phyloP scores from a whole-genome alignment of 495 filamentous ascomycete genomes.

The Peziza echinospora region DNA sequence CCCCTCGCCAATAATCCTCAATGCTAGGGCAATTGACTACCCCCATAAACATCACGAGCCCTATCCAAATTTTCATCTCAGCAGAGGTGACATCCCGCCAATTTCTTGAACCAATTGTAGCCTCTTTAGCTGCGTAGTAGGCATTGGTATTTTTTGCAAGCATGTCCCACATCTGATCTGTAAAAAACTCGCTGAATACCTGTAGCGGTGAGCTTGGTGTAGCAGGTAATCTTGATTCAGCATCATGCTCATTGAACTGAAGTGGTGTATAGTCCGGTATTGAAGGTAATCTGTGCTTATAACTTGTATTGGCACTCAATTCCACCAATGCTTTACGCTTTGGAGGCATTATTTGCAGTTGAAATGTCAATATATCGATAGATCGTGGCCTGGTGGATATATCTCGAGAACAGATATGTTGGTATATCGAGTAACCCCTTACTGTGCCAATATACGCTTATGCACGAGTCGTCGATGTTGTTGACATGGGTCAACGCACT shows the following conservation, averaged over 20 bases:
- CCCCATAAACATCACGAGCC: conserved; percentile 8
- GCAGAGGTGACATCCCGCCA: neutral
- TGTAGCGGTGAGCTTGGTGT: neutral
- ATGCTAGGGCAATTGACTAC: neutral
- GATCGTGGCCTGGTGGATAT: no score
- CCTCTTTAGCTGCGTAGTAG: neutral
- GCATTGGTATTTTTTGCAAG: neutral
- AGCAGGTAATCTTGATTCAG: neutral
- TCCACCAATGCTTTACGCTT: neutral
- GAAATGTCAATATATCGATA: no score
- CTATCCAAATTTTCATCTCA: conserved; percentile 7
- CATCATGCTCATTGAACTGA: neutral
- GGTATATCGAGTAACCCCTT: no score
- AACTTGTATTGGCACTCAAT: neutral
- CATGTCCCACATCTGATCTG: neutral
- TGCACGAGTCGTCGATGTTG: no score
- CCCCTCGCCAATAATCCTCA: neutral
- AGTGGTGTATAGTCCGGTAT: neutral
- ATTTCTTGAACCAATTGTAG: neutral
- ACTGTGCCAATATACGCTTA: no score
- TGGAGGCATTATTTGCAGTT: no score
- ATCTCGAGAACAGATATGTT: no score
- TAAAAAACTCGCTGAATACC: neutral
- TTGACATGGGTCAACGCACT: no score
- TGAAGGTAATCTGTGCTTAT: neutral